Evolutionary conservation across 2,329 filamentous ascomycete genomes (phyloP).

Genomic region (Macrophomina phaseolina): DNA sequence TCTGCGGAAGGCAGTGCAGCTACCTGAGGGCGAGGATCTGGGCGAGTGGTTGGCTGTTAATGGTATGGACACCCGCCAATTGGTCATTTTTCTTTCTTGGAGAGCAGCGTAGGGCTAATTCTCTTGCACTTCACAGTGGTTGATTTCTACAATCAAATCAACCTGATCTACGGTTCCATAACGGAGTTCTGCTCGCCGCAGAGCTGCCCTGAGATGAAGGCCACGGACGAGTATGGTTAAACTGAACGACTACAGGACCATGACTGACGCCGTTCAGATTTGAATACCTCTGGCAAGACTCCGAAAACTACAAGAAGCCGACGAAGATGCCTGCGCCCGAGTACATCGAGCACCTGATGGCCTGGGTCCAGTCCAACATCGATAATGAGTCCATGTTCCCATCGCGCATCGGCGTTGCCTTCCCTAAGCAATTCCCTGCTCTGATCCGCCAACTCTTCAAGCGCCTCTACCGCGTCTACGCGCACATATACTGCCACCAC

Average conservation of each 20-base stretch:
- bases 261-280: conserved; percentile 63
- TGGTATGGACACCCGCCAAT: conserved; percentile 61
- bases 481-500: conserved; percentile 97
- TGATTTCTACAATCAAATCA: conserved; percentile 99
- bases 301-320: conserved; percentile 88
- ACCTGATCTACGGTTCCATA: conserved; percentile 96
- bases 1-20: conserved; percentile 91
- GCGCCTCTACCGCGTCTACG: conserved; percentile 96
- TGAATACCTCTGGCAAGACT: conserved; percentile 99
- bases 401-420: conserved; percentile 92
- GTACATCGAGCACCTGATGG: conserved; percentile 98
- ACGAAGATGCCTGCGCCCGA: conserved; percentile 98
- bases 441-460: conserved; percentile 99
- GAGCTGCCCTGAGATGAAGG: conserved; percentile 99
- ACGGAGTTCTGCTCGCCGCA: conserved; percentile 98
- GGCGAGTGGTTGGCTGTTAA: conserved; percentile 99
- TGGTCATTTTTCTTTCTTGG: neutral
- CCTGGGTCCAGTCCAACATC: conserved; percentile 93
- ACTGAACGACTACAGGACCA: neutral
- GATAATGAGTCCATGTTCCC: conserved; percentile 96
- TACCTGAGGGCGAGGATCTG: conserved; percentile 95
- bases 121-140: conserved; percentile 70
- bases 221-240: conserved; percentile 85
- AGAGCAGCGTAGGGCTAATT: conserved; percentile 26
- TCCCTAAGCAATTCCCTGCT: conserved; percentile 86